Evolutionary conservation across 2,329 filamentous ascomycete species (phyloP).

Genomic region (Helotiales sp.): DNA sequence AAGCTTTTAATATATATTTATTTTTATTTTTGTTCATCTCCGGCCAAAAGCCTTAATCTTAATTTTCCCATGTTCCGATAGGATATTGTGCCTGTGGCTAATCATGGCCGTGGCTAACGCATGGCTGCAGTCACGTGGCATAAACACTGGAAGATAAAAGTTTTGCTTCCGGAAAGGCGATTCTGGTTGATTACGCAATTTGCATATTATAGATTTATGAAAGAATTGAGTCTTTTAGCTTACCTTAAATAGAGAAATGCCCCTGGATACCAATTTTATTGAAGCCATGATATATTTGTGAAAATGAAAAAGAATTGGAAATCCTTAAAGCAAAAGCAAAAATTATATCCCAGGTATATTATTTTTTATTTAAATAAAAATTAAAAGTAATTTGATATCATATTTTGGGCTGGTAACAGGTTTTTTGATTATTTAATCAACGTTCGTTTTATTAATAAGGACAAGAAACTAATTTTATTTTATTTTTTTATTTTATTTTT

Average conservation of each 20-base stretch:
- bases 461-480: background rate
- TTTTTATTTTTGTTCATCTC: background rate
- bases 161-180: background rate
- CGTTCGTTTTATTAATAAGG: background rate
- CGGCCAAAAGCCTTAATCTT: background rate
- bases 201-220: constrained; percentile 8
- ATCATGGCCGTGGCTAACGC: background rate
- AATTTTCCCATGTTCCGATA: background rate
- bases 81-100: no score
- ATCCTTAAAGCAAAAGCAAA: no score
- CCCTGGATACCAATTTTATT: background rate
- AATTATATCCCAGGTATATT: no score
- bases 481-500: background rate
- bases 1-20: background rate
- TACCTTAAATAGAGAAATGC: constrained; percentile 9
- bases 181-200: background rate
- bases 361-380: no score
- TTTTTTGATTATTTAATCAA: no score
- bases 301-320: no score
- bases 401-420: no score
- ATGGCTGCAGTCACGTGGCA: background rate
- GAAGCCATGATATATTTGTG: no score
- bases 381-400: no score
- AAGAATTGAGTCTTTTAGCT: constrained; percentile 5
- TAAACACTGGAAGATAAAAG: background rate